Conservation (phyloP, 495 filamentous ascomycete species). For the Trichoderma reesei region DNA sequence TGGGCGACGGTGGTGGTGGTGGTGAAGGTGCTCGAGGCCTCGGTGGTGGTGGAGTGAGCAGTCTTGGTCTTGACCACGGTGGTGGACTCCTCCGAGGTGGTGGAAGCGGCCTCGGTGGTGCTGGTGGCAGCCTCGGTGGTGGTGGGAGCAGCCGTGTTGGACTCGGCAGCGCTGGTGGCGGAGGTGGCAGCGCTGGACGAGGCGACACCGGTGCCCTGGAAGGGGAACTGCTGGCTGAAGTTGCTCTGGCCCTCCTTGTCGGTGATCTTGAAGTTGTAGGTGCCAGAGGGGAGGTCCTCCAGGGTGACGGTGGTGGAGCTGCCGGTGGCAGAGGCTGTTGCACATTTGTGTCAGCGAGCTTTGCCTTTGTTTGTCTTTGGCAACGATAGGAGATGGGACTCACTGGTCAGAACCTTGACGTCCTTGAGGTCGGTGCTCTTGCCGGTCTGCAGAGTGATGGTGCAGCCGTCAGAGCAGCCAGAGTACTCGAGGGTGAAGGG, state of each 20-base stretch:
- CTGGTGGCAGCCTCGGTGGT: conserved; percentile 15
- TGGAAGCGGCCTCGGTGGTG: conserved; percentile 9
- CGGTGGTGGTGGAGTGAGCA: conserved; percentile 16
- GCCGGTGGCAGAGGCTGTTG: conserved; percentile 14
- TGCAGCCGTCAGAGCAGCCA: conserved; percentile 28
- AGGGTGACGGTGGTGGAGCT: conserved; percentile 26
- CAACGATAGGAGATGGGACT: conserved; percentile 10
- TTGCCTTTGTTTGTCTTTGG: not conserved
- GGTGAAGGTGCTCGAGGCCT: conserved; percentile 10
- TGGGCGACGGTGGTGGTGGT: conserved; percentile 16
- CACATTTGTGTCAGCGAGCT: not conserved
- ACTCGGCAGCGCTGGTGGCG: conserved; percentile 2
- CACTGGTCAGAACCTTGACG: conserved; percentile 27
- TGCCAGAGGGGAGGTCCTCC: conserved; percentile 23
- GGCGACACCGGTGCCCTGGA: conserved; percentile 21
- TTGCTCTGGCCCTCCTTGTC: conserved; percentile 26
- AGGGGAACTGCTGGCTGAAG: conserved; percentile 31
- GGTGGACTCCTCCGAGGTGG: conserved; percentile 16
- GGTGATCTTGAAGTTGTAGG: conserved; percentile 35
- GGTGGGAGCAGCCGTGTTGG: conserved; percentile 19
- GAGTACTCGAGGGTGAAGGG: conserved; percentile 35
- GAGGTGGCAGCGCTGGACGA: conserved; percentile 12
- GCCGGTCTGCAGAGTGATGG: conserved; percentile 30
- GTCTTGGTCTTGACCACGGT: conserved; percentile 7
- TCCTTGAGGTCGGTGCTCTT: conserved; percentile 22